Percentiles rank a stretch among this genome's conserved stretches.
Evolutionary conservation across 768 basidiomycete species (phyloP).

Genomic region (Naematelia aurantialba): DNA sequence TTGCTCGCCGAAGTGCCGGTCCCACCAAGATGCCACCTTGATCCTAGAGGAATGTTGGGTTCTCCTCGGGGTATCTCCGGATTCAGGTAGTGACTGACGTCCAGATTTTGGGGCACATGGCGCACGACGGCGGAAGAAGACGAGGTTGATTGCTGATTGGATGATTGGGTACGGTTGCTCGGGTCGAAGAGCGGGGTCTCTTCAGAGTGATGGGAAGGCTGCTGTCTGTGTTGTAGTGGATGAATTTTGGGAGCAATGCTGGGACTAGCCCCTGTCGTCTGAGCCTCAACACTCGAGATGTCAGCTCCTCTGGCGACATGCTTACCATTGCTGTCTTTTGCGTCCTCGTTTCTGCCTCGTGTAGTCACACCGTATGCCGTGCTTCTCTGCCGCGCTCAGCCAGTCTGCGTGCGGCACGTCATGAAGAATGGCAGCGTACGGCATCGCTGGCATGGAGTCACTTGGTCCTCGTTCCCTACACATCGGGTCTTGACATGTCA

Average conservation of each 20-base stretch:
- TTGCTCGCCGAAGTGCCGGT: neutral
- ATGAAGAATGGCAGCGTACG: neutral
- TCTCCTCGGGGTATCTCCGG: neutral
- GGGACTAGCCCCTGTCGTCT: too few species aligned
- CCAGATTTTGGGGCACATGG: conserved; percentile 2
- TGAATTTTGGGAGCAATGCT: neutral
- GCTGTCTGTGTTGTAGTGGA: neutral
- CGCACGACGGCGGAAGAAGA: neutral
- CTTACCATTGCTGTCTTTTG: neutral
- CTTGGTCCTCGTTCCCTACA: neutral
- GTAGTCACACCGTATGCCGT: neutral
- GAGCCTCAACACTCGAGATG: too few species aligned
- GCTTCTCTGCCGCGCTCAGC: neutral
- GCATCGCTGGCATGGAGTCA: neutral
- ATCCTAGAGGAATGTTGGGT: too few species aligned
- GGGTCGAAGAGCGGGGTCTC: neutral
- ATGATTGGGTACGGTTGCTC: neutral
- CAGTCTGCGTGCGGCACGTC: neutral
- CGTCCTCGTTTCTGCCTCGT: neutral
- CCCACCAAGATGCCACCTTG: neutral
- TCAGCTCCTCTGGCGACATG: neutral
- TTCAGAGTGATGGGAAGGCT: neutral
- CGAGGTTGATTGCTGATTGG: neutral
- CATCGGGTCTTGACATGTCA: neutral
- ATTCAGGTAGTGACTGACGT: neutral